Percentiles rank a stretch among this genome's conserved stretches.
Conservation (phyloP, 306 rosid species). For the Pachyrhizus erosus region DNA sequence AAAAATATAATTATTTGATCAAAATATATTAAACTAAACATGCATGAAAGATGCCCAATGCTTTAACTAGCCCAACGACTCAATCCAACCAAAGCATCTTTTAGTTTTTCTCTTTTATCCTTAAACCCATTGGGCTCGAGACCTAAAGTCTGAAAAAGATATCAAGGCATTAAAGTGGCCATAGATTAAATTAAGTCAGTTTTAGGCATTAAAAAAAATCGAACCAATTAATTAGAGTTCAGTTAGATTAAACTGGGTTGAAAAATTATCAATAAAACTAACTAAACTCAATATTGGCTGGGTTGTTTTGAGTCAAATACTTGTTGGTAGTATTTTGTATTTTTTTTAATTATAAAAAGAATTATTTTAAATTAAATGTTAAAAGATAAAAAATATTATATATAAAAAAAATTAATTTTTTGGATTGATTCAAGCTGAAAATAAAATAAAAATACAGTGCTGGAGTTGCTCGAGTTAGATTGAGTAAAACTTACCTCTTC, state of each 20-base stretch:
- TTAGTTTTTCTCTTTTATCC: too few relatives aligned
- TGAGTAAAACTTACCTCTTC: too few relatives aligned
- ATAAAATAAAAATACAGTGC: too few relatives aligned
- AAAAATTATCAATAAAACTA: background rate
- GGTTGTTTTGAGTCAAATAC: background rate
- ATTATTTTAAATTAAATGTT: too few relatives aligned
- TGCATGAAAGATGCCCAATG: background rate
- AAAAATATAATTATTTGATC: too few relatives aligned
- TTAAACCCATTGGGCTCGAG: background rate
- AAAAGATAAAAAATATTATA: background rate
- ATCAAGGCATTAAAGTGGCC: too few relatives aligned
- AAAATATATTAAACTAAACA: background rate
- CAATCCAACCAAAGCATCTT: background rate
- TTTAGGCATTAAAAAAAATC: background rate
- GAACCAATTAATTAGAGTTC: background rate
- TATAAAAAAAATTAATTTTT: too few relatives aligned
- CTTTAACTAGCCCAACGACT: background rate
- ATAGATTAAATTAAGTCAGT: too few relatives aligned
- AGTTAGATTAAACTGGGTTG: background rate
- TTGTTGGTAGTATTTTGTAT: too few relatives aligned
- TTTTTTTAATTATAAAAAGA: too few relatives aligned
- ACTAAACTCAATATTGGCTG: background rate
- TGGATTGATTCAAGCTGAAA: background rate
- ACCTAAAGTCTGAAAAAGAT: too few relatives aligned
- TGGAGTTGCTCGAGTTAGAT: background rate